Conservation (phyloP, 2,329 filamentous ascomycete genomes). For the Verticillium longisporum region DNA sequence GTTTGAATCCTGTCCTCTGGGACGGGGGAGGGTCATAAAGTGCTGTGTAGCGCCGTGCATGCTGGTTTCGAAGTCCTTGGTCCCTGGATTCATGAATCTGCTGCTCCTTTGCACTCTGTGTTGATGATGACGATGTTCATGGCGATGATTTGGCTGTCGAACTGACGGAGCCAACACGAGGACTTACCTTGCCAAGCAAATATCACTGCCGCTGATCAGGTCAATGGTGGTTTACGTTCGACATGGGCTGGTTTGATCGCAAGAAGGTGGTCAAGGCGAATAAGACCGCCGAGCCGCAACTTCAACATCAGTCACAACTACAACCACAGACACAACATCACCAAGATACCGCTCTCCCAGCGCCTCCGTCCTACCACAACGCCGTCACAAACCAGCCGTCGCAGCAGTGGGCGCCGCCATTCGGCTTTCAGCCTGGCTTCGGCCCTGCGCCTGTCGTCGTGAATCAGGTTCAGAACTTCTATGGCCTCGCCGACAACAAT, state of each 20-base stretch:
- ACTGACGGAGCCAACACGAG: neutral
- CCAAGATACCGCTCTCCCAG: slow-evolving; percentile 10
- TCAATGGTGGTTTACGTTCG: neutral
- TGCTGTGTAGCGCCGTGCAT: neutral
- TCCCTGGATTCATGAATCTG: neutral
- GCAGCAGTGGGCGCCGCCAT: neutral
- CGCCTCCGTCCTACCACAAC: slow-evolving; percentile 21
- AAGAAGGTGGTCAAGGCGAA: slow-evolving; percentile 13
- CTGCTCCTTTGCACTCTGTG: neutral
- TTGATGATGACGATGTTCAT: neutral
- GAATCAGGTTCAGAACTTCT: neutral
- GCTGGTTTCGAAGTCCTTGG: neutral
- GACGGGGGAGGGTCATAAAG: neutral
- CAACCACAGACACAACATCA: slow-evolving; percentile 6
- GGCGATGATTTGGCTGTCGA: neutral
- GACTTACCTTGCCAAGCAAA: too few relatives aligned
- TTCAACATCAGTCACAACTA: slow-evolving; percentile 6
- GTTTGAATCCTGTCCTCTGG: too few relatives aligned
- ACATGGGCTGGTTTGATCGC: slow-evolving; percentile 22
- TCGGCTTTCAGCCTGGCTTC: slow-evolving; percentile 24
- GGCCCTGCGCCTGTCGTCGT: slow-evolving; percentile 27
- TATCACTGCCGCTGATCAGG: too few relatives aligned
- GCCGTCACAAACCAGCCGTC: slow-evolving; percentile 10
- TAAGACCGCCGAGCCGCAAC: slow-evolving; percentile 15
- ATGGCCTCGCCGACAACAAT: neutral